phyloP scores from a whole-genome alignment of 1,139 yeast genomes.

The Scheffersomyces illinoinensis region DNA sequence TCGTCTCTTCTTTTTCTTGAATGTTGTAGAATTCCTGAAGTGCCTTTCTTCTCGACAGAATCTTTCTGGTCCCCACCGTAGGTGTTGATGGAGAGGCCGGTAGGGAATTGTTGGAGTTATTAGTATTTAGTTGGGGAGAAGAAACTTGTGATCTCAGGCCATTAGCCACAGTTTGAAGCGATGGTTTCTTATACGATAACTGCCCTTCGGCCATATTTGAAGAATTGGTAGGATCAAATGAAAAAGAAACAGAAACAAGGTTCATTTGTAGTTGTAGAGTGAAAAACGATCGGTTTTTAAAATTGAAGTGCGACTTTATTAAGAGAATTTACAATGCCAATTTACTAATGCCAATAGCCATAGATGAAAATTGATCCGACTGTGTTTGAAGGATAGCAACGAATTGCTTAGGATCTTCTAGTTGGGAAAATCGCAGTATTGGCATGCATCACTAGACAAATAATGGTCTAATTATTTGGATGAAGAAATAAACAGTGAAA shows the following conservation, averaged over 20 bases:
- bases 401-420: too few species aligned
- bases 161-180: neutral
- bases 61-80: slow-evolving; percentile 22
- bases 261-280: too few species aligned
- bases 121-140: neutral
- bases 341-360: neutral
- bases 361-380: too few species aligned
- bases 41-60: slow-evolving; percentile 44
- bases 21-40: slow-evolving; percentile 46
- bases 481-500: neutral
- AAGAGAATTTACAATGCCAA: neutral
- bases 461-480: neutral
- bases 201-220: neutral
- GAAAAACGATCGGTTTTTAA: neutral
- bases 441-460: neutral
- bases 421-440: too few species aligned
- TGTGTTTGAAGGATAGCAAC: neutral
- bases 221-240: neutral
- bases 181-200: slow-evolving; percentile 31
- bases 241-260: neutral
- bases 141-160: neutral
- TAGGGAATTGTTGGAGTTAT: neutral
- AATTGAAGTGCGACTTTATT: neutral
- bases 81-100: slow-evolving; percentile 7
- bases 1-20: slow-evolving; percentile 18